These are phyloP conservation scores for Cercospora zeina DNA, from an alignment of 2,329 filamentous ascomycete genomes.

Conservation along the genomic window DNA sequence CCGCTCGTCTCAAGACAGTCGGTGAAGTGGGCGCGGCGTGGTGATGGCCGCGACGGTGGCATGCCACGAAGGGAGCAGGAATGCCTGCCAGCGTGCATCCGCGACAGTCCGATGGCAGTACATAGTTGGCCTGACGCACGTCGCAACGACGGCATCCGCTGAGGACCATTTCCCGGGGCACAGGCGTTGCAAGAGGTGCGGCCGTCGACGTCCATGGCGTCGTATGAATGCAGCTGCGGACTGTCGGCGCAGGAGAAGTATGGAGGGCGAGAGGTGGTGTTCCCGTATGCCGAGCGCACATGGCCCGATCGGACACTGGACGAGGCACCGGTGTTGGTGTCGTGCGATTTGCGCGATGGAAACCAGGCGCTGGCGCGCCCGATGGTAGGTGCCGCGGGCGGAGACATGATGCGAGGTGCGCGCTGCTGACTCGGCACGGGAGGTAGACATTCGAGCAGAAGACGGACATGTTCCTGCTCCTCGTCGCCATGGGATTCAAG, in stretches of 20 bases:
- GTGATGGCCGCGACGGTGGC: too few relatives aligned
- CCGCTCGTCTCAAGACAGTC: too few relatives aligned
- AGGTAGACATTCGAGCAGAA: neutral
- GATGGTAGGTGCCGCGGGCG: neutral
- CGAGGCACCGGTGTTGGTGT: neutral
- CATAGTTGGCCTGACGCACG: too few relatives aligned
- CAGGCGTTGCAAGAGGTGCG: too few relatives aligned
- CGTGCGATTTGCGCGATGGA: neutral
- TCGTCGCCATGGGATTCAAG: constrained; percentile 75
- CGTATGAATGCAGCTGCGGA: neutral
- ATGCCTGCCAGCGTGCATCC: too few relatives aligned
- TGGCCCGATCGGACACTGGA: neutral
- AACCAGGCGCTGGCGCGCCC: neutral
- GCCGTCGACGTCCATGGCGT: too few relatives aligned
- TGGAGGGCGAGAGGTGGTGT: neutral
- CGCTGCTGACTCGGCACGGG: neutral
- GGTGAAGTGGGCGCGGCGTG: too few relatives aligned
- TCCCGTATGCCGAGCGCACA: neutral
- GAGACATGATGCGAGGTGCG: neutral
- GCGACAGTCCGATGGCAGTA: too few relatives aligned
- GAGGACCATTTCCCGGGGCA: too few relatives aligned
- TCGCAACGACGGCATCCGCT: too few relatives aligned
- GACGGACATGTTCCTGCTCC: neutral
- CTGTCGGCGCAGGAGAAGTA: neutral
- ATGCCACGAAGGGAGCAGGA: too few relatives aligned